Percentiles rank a stretch among this genome's conserved stretches.
Evolutionary conservation across 768 basidiomycete genomes (phyloP).

Genomic region (Calocybe cyanea): DNA sequence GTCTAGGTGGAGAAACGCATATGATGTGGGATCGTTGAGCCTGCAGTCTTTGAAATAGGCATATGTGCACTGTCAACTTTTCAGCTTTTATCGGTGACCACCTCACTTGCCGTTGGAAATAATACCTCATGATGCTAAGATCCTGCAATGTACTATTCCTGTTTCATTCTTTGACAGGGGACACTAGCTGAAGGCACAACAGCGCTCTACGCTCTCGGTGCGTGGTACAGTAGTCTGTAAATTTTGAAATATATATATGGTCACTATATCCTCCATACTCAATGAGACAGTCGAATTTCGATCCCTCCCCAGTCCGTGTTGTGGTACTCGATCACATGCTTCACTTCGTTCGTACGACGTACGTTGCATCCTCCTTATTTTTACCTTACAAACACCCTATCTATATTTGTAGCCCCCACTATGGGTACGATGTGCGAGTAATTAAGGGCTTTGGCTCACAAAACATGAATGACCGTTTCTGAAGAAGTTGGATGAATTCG

Average conservation of each 20-base stretch:
- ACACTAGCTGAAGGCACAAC: slow-evolving; percentile 80
- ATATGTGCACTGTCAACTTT: slow-evolving; percentile 69
- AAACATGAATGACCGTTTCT: no score
- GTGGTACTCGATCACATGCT: no score
- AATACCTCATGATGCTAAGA: slow-evolving; percentile 69
- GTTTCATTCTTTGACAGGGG: slow-evolving; percentile 83
- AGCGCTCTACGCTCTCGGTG: slow-evolving; percentile 63
- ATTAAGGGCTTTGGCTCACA: no score
- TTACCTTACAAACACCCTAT: no score
- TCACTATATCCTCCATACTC: slow-evolving; percentile 31
- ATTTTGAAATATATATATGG: slow-evolving; percentile 5
- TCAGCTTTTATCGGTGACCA: slow-evolving; percentile 35
- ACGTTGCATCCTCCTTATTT: no score
- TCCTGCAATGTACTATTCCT: slow-evolving; percentile 83
- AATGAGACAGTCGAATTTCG: slow-evolving; percentile 81
- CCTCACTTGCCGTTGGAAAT: slow-evolving; percentile 51
- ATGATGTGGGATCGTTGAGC: slow-evolving; percentile 25
- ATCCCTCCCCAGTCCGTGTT: no score
- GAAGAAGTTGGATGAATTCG: no score
- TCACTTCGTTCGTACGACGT: no score
- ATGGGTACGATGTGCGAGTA: no score
- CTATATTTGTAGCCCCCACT: no score
- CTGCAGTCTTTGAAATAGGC: slow-evolving; percentile 80
- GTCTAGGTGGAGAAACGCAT: no score
- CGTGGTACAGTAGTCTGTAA: no score